phyloP scores from a whole-genome alignment of 176 grass and related monocot species.

The Triticum aestivum region IWGSC_CS_RefSeq_v2.1 NC_057797.1:660668290-660668789 shows the following conservation, averaged over 20 bases:
- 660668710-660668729: not conserved
- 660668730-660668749: not conserved
- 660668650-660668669: not conserved
- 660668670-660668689: not conserved
- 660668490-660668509: not conserved
- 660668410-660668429: not conserved
- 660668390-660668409: not conserved
- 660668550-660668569: not conserved
- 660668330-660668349: no score
- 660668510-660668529: not conserved
- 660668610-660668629: not conserved
- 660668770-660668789: not conserved
- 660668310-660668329: no score
- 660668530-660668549: not conserved
- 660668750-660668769: not conserved
- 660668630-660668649: conserved; percentile 28
- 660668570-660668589: not conserved
- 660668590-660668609: conserved; percentile 29
- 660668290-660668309: no score
- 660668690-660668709: not conserved
- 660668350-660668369: no score
- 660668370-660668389: no score
- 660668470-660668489: no score
- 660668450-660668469: not conserved
- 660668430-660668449: not conserved